Conservation (phyloP, 306 rosid species). For the Casuarina glauca region DNA sequence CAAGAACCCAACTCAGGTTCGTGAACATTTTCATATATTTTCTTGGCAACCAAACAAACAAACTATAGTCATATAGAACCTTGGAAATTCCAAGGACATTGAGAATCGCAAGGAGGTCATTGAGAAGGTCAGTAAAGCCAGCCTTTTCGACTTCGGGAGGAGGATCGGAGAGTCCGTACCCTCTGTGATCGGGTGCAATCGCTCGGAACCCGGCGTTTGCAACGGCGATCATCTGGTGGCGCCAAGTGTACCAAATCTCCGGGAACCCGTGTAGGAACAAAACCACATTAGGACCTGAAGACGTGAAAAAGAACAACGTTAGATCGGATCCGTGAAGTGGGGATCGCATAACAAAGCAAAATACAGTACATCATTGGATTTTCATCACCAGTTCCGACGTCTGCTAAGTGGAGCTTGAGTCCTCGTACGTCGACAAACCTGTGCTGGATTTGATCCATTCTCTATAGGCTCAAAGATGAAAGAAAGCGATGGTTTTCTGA, state of each 20-base stretch:
- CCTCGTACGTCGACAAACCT: conserved; percentile 46
- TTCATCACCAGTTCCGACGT: conserved; percentile 56
- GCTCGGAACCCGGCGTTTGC: conserved; percentile 71
- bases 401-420: conserved; percentile 67
- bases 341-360: background rate
- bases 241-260: conserved; percentile 96
- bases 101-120: conserved; percentile 60
- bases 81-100: conserved; percentile 48
- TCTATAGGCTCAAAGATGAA: background rate
- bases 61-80: conserved; percentile 27
- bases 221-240: conserved; percentile 74
- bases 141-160: conserved; percentile 47
- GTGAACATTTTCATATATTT: background rate
- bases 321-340: background rate
- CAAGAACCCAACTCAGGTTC: too few relatives aligned
- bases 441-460: conserved; percentile 62
- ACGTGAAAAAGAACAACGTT: background rate
- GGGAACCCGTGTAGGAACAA: conserved; percentile 82
- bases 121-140: conserved; percentile 28
- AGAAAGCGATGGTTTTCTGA: background rate
- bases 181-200: conserved; percentile 65
- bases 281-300: conserved; percentile 56
- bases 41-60: background rate
- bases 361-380: background rate
- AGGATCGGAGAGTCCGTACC: conserved; percentile 74